Evolutionary conservation across 2,329 filamentous ascomycete genomes (phyloP).

Genomic region (Fusarium irregulare): DNA sequence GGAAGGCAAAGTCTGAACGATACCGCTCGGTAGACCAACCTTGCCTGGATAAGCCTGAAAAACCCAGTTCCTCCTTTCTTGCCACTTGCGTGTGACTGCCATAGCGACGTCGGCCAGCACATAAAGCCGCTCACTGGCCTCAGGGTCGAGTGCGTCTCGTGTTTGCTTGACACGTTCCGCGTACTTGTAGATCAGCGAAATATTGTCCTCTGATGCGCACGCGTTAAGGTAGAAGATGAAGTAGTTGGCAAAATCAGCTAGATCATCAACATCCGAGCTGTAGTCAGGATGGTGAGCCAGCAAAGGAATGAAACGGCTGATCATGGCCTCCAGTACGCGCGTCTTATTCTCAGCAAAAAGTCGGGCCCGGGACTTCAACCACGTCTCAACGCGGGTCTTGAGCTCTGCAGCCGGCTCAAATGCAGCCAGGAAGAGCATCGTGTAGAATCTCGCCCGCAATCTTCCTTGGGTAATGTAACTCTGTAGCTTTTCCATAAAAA

Average conservation of each 20-base stretch:
- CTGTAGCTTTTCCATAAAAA: conserved; percentile 87
- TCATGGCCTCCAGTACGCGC: conserved; percentile 80
- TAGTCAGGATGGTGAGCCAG: conserved; percentile 96
- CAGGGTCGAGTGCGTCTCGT: conserved; percentile 77
- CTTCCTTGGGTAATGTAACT: conserved; percentile 84
- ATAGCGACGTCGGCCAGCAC: conserved; percentile 89
- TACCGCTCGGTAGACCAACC: conserved; percentile 79
- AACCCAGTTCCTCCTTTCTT: conserved; percentile 86
- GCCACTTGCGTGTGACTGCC: conserved; percentile 83
- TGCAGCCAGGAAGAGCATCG: conserved; percentile 88
- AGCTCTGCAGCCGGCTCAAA: conserved; percentile 85
- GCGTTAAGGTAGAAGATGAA: conserved; percentile 88
- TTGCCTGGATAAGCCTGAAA: conserved; percentile 87
- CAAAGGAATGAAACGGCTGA: conserved; percentile 85
- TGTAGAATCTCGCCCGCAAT: conserved; percentile 83
- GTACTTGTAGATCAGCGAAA: conserved; percentile 90
- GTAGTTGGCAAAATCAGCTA: conserved; percentile 87
- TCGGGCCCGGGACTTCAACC: conserved; percentile 84
- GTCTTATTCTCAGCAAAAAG: conserved; percentile 69
- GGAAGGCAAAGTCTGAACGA: conserved; percentile 80
- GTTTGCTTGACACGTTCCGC: conserved; percentile 94
- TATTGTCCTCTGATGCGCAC: conserved; percentile 86
- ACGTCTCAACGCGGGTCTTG: conserved; percentile 81
- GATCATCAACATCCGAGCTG: conserved; percentile 70
- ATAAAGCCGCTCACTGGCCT: conserved; percentile 80